Evolutionary conservation across 2,329 filamentous ascomycete genomes (phyloP), one percentile per base, ranked within the genome.

Genomic region (Botrytis hyacinthi): DNA sequence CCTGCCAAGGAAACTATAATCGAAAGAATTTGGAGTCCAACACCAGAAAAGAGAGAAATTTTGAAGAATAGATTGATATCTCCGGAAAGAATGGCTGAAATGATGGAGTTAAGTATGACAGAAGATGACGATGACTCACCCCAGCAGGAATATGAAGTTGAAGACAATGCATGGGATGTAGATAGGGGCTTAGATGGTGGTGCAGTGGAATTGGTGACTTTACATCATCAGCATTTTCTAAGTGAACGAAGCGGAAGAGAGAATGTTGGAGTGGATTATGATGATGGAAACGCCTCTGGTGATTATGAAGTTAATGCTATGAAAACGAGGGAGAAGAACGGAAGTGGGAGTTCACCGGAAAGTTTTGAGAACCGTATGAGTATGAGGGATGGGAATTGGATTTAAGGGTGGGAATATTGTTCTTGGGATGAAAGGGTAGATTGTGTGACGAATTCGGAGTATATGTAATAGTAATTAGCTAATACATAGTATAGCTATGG

Each of bases 321-420:
- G 51, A 60, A 70, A 14, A 44, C 29, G 63, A 59, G 63, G 63
- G 61, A 68, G 5, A 40, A 42, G 20, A 72, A 59, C 29, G 18
- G 7, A 44, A 32, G 59, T 59, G 22, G 18, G n/a, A n/a, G 37
- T 57, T 29, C 16, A 29, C 51, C 5, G 26, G 51, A 29, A 29
- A 57, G 3, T 16, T 59, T 32, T 32, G 48, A 57, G n/a, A 69
- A 57, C 9, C 48, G 40, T n/a, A 60, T 40, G 26, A 59, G 48
- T 44, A 63, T 74, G 59, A 62, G 67, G 37, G 61, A 66, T 61
- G 73, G 74, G 10, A 76, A 76, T 48, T 76, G 75, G 75, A 76
- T 76, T 59, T 76, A 35, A 75, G n/a, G n/a, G 60, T n/a, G 35
- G 14, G 35, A 62, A n/a, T 16, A 26, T 8, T 16, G 6, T 9